Percentiles rank a stretch among this genome's conserved stretches.
These are phyloP conservation scores for Tricholoma terreum DNA, from an alignment of 768 basidiomycete genomes.

Conservation along the genomic window DNA sequence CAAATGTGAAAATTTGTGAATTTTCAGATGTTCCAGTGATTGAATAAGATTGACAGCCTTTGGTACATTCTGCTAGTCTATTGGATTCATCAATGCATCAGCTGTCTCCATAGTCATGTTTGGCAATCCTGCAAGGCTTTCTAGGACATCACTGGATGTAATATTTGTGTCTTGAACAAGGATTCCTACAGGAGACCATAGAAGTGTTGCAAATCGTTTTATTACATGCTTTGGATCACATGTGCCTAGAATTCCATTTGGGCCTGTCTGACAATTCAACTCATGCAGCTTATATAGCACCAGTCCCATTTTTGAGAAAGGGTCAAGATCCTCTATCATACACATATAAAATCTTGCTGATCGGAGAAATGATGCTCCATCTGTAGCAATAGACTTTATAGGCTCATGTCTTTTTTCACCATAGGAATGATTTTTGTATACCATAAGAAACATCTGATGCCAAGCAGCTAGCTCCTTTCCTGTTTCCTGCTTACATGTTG, in stretches of 20 bases:
- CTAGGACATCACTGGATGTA: background rate
- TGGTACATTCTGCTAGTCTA: conserved; percentile 21
- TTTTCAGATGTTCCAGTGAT: conserved; percentile 2
- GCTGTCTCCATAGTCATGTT: conserved; percentile 9
- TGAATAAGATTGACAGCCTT: conserved; percentile 18
- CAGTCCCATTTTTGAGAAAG: background rate
- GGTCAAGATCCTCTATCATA: conserved; percentile 10
- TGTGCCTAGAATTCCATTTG: conserved; percentile 14
- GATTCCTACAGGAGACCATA: conserved; percentile 16
- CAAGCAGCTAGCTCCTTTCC: conserved; percentile 10
- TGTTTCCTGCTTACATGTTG: conserved; percentile 22
- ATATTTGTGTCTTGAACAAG: conserved; percentile 10
- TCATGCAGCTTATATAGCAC: conserved; percentile 7
- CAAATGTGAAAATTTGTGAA: too few species aligned
- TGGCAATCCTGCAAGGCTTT: background rate
- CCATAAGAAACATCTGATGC: conserved; percentile 14
- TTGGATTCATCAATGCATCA: conserved; percentile 13
- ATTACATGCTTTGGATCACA: conserved; percentile 29
- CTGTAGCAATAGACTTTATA: conserved; percentile 21
- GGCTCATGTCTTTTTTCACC: conserved; percentile 20
- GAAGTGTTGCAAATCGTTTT: conserved; percentile 25
- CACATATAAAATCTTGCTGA: conserved; percentile 15
- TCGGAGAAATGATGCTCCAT: conserved; percentile 27
- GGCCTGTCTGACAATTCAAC: conserved; percentile 20
- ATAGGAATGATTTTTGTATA: conserved; percentile 7